Evolutionary conservation across 2,329 filamentous ascomycete genomes (phyloP), one percentile per base, ranked within the genome.

Genomic region (Colletotrichum sidae): DNA sequence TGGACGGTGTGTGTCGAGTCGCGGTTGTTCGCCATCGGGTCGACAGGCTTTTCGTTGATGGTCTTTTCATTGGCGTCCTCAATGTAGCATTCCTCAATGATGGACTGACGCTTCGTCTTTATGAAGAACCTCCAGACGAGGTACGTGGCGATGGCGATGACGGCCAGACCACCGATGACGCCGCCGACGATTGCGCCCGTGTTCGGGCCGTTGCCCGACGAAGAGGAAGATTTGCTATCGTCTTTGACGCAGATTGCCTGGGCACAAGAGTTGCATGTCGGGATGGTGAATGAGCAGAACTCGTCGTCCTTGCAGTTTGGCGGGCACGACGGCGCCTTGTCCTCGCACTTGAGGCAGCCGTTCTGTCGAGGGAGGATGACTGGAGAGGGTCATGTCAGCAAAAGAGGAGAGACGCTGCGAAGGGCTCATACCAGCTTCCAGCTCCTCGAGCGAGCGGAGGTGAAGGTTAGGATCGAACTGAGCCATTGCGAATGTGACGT

Each of bases 161-260:
- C 84, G n/a, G 85, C 84, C 12, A 98, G 77, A 70, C 94, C 96
- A 69, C 94, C 96, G 47, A 98, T 82, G 9, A 97, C 94, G 69
- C 95, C 95, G 69, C 96, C 96, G 2, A 92, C 95, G 69, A 99
- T 97, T 39, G 93, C 92, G 46, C 94, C 94, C 2, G 90, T 83
- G 70, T 92, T 94, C 8, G 91, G 86, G 10, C 80, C 79, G 42
- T 41, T 58, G 64, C 70, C 60, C 45, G 68, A 71, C 45, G 71
- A 62, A 7, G 69, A 59, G 1, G 64, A 59, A 2, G 41, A 33
- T n/a, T 44, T 13, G 60, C 63, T 39, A 69, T 72, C 73, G 47
- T 78, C 74, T 42, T 70, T 67, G 54, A 78, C 73, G 71, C 87
- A 87, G 65, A 84, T 73, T 13, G 82, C 81, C 59, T 77, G 77